These are phyloP conservation scores for Vigna reflexopilosa DNA, from an alignment of 306 rosid species.

Conservation along the genomic window DNA sequence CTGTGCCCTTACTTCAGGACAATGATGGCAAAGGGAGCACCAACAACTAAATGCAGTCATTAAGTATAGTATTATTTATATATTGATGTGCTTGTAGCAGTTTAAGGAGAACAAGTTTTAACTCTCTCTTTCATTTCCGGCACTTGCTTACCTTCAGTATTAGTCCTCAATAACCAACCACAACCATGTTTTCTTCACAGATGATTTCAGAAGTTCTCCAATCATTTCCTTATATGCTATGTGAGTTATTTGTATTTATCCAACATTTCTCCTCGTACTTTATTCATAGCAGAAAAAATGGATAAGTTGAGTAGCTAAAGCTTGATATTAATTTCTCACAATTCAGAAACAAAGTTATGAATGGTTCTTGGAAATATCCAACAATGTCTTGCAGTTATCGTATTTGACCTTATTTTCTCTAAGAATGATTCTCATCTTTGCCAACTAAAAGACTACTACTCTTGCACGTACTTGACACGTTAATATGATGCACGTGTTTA, in stretches of 20 bases:
- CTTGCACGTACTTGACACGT: background rate
- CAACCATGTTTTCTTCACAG: conserved; percentile 33
- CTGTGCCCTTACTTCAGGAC: conserved; percentile 46
- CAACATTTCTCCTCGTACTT: background rate
- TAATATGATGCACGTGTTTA: conserved; percentile 21
- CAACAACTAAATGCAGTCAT: conserved; percentile 29
- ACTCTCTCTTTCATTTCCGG: conserved; percentile 27
- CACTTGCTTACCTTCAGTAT: background rate
- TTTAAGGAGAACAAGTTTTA: conserved; percentile 15
- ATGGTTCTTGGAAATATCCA: too few species aligned
- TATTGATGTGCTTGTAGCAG: background rate
- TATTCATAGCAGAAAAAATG: background rate
- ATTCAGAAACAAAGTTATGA: too few species aligned
- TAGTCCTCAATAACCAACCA: conserved; percentile 40
- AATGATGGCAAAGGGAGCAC: conserved; percentile 45
- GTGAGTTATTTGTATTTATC: background rate
- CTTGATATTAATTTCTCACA: too few species aligned
- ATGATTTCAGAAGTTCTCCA: conserved; percentile 10
- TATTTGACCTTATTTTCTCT: too few species aligned
- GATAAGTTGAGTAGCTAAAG: background rate
- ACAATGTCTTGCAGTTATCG: too few species aligned
- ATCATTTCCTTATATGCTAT: conserved; percentile 1
- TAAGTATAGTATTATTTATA: background rate
- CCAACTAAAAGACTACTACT: background rate
- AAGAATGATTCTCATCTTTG: too few species aligned